Evolutionary conservation across 2,329 filamentous ascomycete species (phyloP), one percentile per base, ranked within the genome.

Genomic region (Dendrostoma leiphaemia): DNA sequence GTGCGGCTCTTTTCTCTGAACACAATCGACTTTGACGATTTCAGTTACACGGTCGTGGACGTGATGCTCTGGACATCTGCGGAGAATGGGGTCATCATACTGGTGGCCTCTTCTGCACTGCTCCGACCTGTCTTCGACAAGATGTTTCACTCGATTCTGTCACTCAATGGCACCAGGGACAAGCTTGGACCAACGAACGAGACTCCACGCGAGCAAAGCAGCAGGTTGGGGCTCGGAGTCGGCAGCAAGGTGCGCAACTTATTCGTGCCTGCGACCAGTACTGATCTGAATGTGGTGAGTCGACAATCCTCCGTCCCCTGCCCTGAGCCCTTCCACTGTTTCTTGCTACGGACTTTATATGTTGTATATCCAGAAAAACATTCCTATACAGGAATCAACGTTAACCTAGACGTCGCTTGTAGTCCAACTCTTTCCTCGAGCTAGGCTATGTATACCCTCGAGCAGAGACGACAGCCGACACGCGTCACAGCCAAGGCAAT

Each of bases 61-160:
- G 63, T 59, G 17, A 61, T 64, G 48, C 60, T 58, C 4, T 65
- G 63, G 63, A 60, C 62, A 12, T 60, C 59, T 7, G 62, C 63
- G 21, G 63, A 65, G 47, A 54, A 56, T 6, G 62, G 63, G 12
- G 63, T 64, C 19, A 59, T 62, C 17, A 59, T 65, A 19, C 40
- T 65, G 35, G 63, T 65, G 12, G 61, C 63, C 3, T 63, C 60
- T 40, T 65, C 61, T 1, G 59, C 63, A 6, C 52, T 63, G 1
- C 58, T 65, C 2, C 59, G 63, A 5, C 62, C 63, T 28, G 57
- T 64, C 6, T 64, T 64, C 23, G 62, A 64, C 45, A 60, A 58
- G 38, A 32, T 59, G 15, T 62, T 65, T 26, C 37, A 48, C n/a
- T 48, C 61, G 3, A 53, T 64, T 19, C 38, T 63, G 13, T 61